Base-by-base conservation (phyloP, 2,329 filamentous ascomycete species). In the Fusarium foetens region DNA sequence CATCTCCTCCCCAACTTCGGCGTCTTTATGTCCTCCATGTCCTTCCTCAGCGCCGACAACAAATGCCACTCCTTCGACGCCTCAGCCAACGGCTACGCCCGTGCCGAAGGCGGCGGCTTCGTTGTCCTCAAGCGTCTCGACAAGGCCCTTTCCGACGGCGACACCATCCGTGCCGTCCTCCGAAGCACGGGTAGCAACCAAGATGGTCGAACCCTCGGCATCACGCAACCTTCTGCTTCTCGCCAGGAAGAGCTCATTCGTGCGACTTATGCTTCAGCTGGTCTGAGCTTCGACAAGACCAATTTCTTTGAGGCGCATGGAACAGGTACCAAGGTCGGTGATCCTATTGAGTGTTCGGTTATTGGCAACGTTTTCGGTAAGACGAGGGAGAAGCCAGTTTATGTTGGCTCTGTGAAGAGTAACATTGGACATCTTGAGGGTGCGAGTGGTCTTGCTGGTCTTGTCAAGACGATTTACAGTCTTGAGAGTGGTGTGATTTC, bases 321-420 rank as follows among this genome's bases (percentile, higher is more conserved):
- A 0, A 86, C 85, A 0, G 84, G 84, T 1, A 87, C 85, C 0
- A 59, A 72, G 5, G 79, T 77, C 1, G 85, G 85, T 12, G 62
- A 64, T 21, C 62, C 62, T 19, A 41, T 63, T 6, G 62, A 64
- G 36, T 60, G 58, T 3, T 60, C 39, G 1, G 62, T 60, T 1
- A 64, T 64, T 17, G 35, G 39, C 3, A 36, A 52, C 9, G 58
- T 60, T 7, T 64, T 64, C 13, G 60, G 58, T 0, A 41, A 43
- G 6, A 31, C 60, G 3, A n/a, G 23, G 6, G 43, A 63, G 13
- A 60, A 19, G 6, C 60, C 60, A 33, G 19, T 65, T 8, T 63
- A 64, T n/a, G 65, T 71, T 5, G 65, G 65, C 19, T 66, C 60
- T 6, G 43, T 71, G 42, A 71, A 71, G 65, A 71, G 65, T 17